A percentile compares a stretch with the other conserved stretches of the same genome.
Evolutionary conservation across 1,139 yeast species (phyloP).

Genomic region (Debaryomycetaceae sp.): DNA sequence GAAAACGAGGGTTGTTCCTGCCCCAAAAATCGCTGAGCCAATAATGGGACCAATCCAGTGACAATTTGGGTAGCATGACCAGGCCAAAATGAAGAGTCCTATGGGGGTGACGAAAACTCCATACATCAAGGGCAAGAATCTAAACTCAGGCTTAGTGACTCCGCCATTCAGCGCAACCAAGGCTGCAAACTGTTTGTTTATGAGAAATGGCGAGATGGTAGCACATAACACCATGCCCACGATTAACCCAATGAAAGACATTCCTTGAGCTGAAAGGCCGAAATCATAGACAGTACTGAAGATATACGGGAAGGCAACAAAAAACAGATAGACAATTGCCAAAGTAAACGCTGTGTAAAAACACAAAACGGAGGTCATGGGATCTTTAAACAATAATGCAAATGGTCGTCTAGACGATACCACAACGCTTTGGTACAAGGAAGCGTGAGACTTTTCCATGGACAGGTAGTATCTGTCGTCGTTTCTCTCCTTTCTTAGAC

Average conservation of each 20-base stretch:
- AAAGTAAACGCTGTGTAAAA: conserved; percentile 58
- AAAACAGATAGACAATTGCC: conserved; percentile 59
- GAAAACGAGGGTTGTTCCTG: conserved; percentile 37
- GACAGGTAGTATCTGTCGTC: conserved; percentile 41
- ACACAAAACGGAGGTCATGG: conserved; percentile 59
- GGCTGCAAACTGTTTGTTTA: conserved; percentile 19
- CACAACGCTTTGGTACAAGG: conserved; percentile 26
- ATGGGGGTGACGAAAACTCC: conserved; percentile 33
- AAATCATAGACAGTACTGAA: conserved; percentile 46
- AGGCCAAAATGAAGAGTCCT: conserved; percentile 37
- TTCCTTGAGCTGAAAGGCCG: conserved; percentile 32
- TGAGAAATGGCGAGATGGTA: conserved; percentile 17
- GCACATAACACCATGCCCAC: conserved; percentile 40
- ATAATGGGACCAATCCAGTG: conserved; percentile 42
- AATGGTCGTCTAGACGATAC: conserved; percentile 51
- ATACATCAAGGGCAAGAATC: conserved; percentile 33
- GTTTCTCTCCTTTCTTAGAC: conserved; percentile 14
- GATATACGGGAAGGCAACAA: conserved; percentile 59
- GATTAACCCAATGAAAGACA: conserved; percentile 50
- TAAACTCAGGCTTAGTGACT: conserved; percentile 30
- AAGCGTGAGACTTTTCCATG: conserved; percentile 29
- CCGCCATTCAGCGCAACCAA: conserved; percentile 27
- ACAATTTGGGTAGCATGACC: conserved; percentile 33
- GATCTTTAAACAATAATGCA: conserved; percentile 48
- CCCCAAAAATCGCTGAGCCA: conserved; percentile 33